Percentiles rank a stretch among this genome's conserved stretches.
Conservation (phyloP, 2,329 filamentous ascomycete species). For the Myotisia sp. region DNA sequence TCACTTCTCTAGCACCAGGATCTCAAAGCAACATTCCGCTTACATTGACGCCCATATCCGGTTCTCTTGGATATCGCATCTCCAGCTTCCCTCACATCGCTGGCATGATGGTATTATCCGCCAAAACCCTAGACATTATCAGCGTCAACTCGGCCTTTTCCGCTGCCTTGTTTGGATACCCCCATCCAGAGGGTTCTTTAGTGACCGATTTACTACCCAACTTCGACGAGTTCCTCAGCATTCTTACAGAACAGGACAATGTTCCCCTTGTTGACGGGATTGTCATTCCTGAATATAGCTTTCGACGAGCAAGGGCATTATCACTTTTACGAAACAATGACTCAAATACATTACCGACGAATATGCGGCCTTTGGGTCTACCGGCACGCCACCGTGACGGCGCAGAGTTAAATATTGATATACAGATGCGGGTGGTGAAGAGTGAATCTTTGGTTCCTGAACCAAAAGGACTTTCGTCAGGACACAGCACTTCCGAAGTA, state of each 20-base stretch:
- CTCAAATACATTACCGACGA: constrained; percentile 61
- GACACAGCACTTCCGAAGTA: constrained; percentile 38
- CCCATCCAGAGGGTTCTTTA: constrained; percentile 63
- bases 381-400: constrained; percentile 81
- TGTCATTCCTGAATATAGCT: constrained; percentile 90
- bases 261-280: constrained; percentile 80
- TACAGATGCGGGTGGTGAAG: constrained; percentile 92
- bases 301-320: constrained; percentile 74
- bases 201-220: constrained; percentile 72
- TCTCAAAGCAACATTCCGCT: constrained; percentile 65
- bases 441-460: constrained; percentile 56
- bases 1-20: constrained; percentile 55
- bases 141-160: constrained; percentile 95
- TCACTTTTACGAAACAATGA: constrained; percentile 71
- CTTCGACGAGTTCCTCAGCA: constrained; percentile 69
- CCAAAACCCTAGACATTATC: constrained; percentile 61
- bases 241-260: constrained; percentile 75
- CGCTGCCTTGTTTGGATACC: constrained; percentile 77
- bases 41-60: constrained; percentile 58
- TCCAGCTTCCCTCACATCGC: constrained; percentile 96
- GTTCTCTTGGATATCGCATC: constrained; percentile 59
- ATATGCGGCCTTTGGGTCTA: constrained; percentile 71
- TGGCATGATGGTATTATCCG: constrained; percentile 85
- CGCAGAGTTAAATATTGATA: constrained; percentile 79
- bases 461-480: constrained; percentile 22